Evolutionary conservation across 495 filamentous ascomycete species (phyloP).

Genomic region (Penicillium pulvis): DNA sequence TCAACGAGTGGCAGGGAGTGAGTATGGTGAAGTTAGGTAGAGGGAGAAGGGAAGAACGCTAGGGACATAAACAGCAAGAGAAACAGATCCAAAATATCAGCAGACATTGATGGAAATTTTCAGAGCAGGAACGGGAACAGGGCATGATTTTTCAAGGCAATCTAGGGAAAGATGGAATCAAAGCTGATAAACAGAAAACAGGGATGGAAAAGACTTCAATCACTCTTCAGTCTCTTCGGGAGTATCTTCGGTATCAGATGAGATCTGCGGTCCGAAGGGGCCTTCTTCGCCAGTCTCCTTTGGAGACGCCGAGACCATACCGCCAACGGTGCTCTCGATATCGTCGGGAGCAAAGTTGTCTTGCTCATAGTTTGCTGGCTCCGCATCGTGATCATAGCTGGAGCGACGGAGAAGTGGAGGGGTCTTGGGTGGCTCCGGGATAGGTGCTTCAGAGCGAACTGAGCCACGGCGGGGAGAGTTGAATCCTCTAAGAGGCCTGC

Average conservation of each 20-base stretch:
- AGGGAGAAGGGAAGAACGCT: slow-evolving; percentile 6
- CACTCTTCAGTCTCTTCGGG: slow-evolving; percentile 5
- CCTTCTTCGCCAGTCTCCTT: slow-evolving; percentile 32
- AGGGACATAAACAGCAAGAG: slow-evolving; percentile 11
- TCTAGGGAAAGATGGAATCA: slow-evolving; percentile 16
- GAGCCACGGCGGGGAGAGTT: slow-evolving; percentile 36
- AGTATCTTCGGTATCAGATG: slow-evolving; percentile 14
- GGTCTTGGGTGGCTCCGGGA: slow-evolving; percentile 56
- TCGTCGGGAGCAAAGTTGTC: slow-evolving; percentile 40
- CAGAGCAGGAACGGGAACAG: slow-evolving; percentile 3
- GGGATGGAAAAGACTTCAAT: background rate
- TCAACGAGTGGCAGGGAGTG: slow-evolving; percentile 12
- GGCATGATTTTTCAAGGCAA: slow-evolving; percentile 14
- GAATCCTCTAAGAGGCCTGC: slow-evolving; percentile 38
- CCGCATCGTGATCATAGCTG: slow-evolving; percentile 74
- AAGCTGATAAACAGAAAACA: slow-evolving; percentile 12
- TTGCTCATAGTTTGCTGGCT: slow-evolving; percentile 44
- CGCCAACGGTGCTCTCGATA: slow-evolving; percentile 43
- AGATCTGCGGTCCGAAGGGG: slow-evolving; percentile 43
- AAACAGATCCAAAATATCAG: background rate
- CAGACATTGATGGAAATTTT: background rate
- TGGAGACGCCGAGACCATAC: slow-evolving; percentile 42
- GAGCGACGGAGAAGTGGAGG: slow-evolving; percentile 69
- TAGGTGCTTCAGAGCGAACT: slow-evolving; percentile 36
- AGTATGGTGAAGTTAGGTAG: background rate